Conservation (phyloP, 2,329 filamentous ascomycete species). For the Scleromitrula shiraiana region DNA sequence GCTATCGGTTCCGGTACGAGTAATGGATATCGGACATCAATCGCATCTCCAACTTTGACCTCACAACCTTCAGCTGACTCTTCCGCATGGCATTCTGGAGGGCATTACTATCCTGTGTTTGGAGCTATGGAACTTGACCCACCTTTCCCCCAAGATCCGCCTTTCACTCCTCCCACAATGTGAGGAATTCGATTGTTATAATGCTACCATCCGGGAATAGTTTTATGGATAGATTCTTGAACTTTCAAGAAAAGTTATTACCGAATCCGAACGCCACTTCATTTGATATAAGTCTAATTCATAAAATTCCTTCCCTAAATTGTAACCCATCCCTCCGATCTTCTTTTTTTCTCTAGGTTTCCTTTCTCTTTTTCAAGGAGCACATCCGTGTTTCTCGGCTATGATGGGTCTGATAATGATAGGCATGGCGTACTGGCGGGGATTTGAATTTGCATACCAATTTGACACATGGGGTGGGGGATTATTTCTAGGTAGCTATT, state of each 20-base stretch:
- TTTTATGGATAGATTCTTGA: too few species aligned
- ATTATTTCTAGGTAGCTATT: neutral
- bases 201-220: too few species aligned
- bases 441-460: neutral
- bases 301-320: neutral
- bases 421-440: conserved; percentile 2
- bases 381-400: neutral
- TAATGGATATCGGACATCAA: neutral
- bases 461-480: neutral
- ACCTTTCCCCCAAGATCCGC: neutral
- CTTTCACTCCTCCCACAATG: too few species aligned
- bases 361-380: neutral
- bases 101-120: neutral
- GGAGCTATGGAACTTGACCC: neutral
- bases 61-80: neutral
- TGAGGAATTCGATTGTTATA: too few species aligned
- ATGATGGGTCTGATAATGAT: neutral
- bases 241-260: too few species aligned
- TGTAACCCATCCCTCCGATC: neutral
- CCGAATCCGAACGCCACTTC: too few species aligned
- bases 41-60: neutral
- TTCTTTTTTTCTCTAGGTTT: neutral
- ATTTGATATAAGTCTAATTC: neutral
- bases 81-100: neutral
- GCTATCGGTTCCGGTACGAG: neutral